Percentiles rank a stretch among this genome's conserved stretches.
Conservation (phyloP, 495 filamentous ascomycete genomes). For the Apiosordaria backusii region DNA sequence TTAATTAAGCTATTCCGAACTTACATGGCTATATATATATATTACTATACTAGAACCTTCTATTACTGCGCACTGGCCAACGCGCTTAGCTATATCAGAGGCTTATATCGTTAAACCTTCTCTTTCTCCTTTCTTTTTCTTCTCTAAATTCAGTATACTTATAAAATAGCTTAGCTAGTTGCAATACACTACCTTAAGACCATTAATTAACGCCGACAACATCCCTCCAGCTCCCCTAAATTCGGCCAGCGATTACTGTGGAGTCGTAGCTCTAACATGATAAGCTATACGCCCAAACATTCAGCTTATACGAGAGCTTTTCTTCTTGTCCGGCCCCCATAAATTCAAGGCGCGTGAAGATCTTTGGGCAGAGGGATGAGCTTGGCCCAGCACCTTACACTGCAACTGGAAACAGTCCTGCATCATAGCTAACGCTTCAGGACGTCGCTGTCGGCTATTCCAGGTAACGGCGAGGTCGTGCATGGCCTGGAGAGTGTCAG, state of each 20-base stretch:
- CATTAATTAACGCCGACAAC: too few species aligned
- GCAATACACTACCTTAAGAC: too few species aligned
- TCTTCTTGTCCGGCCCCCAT: not conserved
- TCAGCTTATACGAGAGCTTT: not conserved
- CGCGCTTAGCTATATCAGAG: too few species aligned
- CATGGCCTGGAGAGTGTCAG: constrained; percentile 26
- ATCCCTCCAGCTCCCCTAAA: too few species aligned
- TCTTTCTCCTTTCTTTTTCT: too few species aligned
- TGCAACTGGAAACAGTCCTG: constrained; percentile 1
- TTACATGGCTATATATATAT: too few species aligned
- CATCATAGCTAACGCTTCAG: not conserved
- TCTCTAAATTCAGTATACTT: too few species aligned
- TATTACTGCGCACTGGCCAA: too few species aligned
- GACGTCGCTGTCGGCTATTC: constrained; percentile 5
- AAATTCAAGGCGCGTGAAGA: not conserved
- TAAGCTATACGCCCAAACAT: not conserved
- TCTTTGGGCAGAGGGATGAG: not conserved
- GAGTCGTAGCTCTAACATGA: not conserved
- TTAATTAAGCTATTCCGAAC: too few species aligned
- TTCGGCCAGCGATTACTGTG: not conserved
- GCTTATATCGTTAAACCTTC: too few species aligned
- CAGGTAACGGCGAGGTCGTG: constrained; percentile 28
- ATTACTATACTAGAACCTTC: too few species aligned
- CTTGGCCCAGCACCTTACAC: not conserved
- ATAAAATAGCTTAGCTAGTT: too few species aligned